Base-by-base conservation (phyloP, 192 early-diverging fungal genomes). In the Coemansia sp. region DNA sequence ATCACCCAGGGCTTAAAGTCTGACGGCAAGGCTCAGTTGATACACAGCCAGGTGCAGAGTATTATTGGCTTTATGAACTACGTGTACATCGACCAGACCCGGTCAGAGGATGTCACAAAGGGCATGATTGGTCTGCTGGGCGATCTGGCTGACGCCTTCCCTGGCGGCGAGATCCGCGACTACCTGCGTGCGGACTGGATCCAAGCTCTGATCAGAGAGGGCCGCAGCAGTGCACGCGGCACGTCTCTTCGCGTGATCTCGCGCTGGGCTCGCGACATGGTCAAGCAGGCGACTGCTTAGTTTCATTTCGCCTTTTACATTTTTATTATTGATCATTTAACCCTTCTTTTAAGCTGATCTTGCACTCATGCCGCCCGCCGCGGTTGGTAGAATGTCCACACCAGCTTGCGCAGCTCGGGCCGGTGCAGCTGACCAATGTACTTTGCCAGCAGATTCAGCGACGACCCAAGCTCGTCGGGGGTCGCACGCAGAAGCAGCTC, bases 131-230 rank as follows among this genome's bases (percentile, higher is more conserved):
- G 96, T 16, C 83, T 99, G 12, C 69, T 99, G 59, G 94, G 94
- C 82, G 97, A 99, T 72, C 75, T 99, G 59, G 97, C 96, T 17
- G 94, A 94, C 25, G 84, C 93, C 14, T 91, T 97, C 77, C 87
- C 88, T 21, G 76, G 68, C n/a, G 89, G 92, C 41, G 45, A 89
- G 59, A 85, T 94, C 65, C 85, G 88, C 61, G 65, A 70, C 12
- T 83, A 79, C 26, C 85, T 94, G 74, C 67, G 67, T 6, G 75
- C 68, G n/a, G 88, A 91, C 2, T 99, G 93, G 93, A 84, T 98
- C 62, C 54, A 67, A 27, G 61, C 66, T 2, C 84, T 94, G 59
- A 82, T 98, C 83, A 90, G 87, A 68, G 88, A 94, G 56, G 90
- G 88, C 25, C 90, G 92, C 69, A 83, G 73, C 41, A 85, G 84